Evolutionary conservation across 305 asterid species (phyloP).

Genomic region (Euphrasia arctica): DNA sequence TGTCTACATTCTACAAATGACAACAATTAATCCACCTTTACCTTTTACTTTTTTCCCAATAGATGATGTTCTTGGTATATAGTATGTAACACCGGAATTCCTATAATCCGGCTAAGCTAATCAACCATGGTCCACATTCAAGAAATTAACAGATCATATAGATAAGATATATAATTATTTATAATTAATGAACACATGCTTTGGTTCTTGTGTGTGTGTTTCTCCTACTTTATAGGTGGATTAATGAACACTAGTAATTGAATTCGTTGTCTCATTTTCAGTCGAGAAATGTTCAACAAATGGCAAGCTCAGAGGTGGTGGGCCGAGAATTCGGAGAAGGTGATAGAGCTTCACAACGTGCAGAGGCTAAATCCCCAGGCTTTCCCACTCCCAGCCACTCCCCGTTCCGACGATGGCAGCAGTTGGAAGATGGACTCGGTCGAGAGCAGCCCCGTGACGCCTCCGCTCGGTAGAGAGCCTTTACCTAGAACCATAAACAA

Average conservation of each 20-base stretch:
- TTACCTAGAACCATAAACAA: constrained; percentile 54
- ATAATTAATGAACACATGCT: too few relatives aligned
- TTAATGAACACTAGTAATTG: too few relatives aligned
- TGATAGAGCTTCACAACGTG: constrained; percentile 85
- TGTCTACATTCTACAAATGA: too few relatives aligned
- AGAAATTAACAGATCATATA: too few relatives aligned
- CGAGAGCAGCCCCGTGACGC: constrained; percentile 76
- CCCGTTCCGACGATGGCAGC: constrained; percentile 69
- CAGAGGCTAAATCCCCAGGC: constrained; percentile 87
- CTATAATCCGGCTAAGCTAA: too few relatives aligned
- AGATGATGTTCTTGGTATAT: too few relatives aligned
- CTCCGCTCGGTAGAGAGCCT: constrained; percentile 67
- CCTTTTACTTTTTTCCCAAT: too few relatives aligned
- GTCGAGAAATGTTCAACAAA: constrained; percentile 91
- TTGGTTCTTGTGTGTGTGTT: too few relatives aligned
- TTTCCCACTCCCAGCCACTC: constrained; percentile 74
- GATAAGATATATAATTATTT: too few relatives aligned
- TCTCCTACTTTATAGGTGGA: too few relatives aligned
- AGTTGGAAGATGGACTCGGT: constrained; percentile 56
- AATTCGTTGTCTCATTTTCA: constrained; percentile 24
- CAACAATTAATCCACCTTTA: too few relatives aligned
- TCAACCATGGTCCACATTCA: too few relatives aligned
- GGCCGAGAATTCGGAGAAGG: constrained; percentile 85
- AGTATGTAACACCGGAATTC: not conserved
- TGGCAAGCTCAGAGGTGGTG: constrained; percentile 98